Base-by-base conservation (phyloP, 441 rosid genomes). In the Pelargonium australe region DNA sequence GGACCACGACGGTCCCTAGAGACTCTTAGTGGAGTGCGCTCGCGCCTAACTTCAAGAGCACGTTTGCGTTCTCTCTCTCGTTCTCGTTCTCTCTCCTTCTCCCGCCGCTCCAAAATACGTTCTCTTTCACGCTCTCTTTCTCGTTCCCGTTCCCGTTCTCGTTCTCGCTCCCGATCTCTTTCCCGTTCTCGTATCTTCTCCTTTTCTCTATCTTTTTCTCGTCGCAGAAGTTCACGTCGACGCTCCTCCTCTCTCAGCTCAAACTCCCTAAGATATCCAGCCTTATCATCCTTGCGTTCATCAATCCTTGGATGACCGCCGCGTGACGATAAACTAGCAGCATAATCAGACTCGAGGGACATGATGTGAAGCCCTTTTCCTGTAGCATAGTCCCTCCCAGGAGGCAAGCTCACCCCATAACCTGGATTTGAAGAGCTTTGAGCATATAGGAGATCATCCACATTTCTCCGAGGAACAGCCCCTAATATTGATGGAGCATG, bases 391-490 rank as follows among this genome's bases (percentile, higher is more conserved):
- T 95, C 95, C 81, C 98, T 85, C 31, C 98, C 97, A 70, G 99
- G 98, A 82, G 99, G 99, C 78, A 95, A 78, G 85, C 99, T 95
- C 77, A 95, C 95, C 58, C 97, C 98, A 82, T 95, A 92, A 61
- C 98, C 99, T 19, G 99, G 99, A 83, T 95, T 92, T 40, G 92
- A 80, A 51, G 92, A 84, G 73, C 82, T 83, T 71, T 86, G 91
- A 51, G 84, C 70, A 77, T 90, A 83, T 13, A 86, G 68, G 67
- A 88, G 84, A 73, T 95, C 97, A 58, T 95, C 99, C 68, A 82
- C 81, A 68, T 85, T 92, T 80, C 90, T 92, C 70, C 87, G 85
- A 2, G 97, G 98, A 78, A 80, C 96, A 72, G 97, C 97, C 71
- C 98, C 98, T 84, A 92, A 81, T 68, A 95, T 84, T 14, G 99